Evolutionary conservation across 768 basidiomycete species (phyloP).

Genomic region (Lepiota venenata): DNA sequence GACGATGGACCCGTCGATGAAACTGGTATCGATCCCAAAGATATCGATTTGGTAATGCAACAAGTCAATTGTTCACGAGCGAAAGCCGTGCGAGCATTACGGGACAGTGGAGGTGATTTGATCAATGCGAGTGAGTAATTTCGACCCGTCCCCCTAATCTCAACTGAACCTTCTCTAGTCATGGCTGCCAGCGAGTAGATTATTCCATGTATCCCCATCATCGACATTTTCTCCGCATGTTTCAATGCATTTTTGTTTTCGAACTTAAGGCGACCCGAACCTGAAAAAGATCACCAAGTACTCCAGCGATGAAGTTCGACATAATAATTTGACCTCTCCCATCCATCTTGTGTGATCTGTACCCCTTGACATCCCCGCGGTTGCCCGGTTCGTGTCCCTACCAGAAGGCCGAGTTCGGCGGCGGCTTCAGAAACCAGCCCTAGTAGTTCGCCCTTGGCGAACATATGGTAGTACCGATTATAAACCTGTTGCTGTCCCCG

Average conservation of each 20-base stretch:
- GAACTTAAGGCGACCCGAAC: neutral
- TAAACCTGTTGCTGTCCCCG: slow-evolving; percentile 29
- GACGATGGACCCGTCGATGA: slow-evolving; percentile 84
- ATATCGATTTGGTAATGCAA: slow-evolving; percentile 90
- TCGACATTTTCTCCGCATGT: slow-evolving; percentile 27
- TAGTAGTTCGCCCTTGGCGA: slow-evolving; percentile 73
- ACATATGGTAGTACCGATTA: slow-evolving; percentile 97
- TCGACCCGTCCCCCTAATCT: neutral
- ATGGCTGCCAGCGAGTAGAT: slow-evolving; percentile 90
- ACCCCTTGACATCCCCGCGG: slow-evolving; percentile 40
- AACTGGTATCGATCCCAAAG: slow-evolving; percentile 87
- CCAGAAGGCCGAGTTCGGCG: slow-evolving; percentile 44
- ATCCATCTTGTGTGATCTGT: slow-evolving; percentile 68
- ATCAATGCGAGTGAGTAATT: slow-evolving; percentile 89
- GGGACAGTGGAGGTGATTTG: slow-evolving; percentile 89
- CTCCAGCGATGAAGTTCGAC: slow-evolving; percentile 71
- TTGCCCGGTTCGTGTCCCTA: slow-evolving; percentile 34
- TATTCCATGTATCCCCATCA: slow-evolving; percentile 24
- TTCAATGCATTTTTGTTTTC: slow-evolving; percentile 21
- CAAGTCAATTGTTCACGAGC: slow-evolving; percentile 88
- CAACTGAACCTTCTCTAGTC: slow-evolving; percentile 41
- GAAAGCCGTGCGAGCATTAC: slow-evolving; percentile 88
- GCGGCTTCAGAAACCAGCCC: slow-evolving; percentile 64
- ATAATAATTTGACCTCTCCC: slow-evolving; percentile 91
- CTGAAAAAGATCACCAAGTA: slow-evolving; percentile 3